Base-by-base conservation (phyloP, 495 filamentous ascomycete genomes). In the Penicillium goetzii region DNA sequence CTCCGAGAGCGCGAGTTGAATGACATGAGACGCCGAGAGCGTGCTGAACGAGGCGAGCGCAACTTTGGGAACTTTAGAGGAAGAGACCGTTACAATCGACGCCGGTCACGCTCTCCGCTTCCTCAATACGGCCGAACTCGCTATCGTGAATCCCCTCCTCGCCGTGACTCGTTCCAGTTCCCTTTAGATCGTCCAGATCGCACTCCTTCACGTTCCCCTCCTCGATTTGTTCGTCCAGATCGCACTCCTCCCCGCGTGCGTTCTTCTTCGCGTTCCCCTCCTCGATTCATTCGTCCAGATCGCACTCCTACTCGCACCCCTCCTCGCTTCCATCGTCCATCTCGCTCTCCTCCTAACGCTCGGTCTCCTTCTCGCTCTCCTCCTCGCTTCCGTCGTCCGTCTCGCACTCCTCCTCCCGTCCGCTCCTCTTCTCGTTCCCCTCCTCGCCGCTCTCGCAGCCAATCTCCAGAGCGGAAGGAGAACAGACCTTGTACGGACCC, bases 11-110 rank as follows among this genome's bases (percentile, higher is more conserved):
- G 81, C 50, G 83, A 90, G 47, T 57, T 93, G 34, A 86, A 90
- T 41, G 83, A 81, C 23, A 76, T 92, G 56, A 83, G 91, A 69
- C 85, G 89, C 54, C 81, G 88, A 59, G 92, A 97, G 68, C 90
- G 92, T 28, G 81, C 78, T 45, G 89, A 93, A 52, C 80, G 88
- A 60, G 84, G 86, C 52, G 79, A 87, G 63, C 81, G 87, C 49
- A 83, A 86, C 25, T 79, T 78, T 60, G 78, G 83, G 41, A 83
- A 85, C 25, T 79, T 78, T 61, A 77, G 83, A 43, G 79, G 83
- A 36, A 81, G 83, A 59, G 75, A 80, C 60, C 73, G 77, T 40
- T 80, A 82, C 62, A 79, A 81, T 25, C 71, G 84, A 53, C 84
- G 85, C 43, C 56, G 67, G 12, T 92, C 91, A 23, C 78, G 86